phyloP scores from a whole-genome alignment of 2,329 filamentous ascomycete genomes.

The Hymenoscyphus salicellus region DNA sequence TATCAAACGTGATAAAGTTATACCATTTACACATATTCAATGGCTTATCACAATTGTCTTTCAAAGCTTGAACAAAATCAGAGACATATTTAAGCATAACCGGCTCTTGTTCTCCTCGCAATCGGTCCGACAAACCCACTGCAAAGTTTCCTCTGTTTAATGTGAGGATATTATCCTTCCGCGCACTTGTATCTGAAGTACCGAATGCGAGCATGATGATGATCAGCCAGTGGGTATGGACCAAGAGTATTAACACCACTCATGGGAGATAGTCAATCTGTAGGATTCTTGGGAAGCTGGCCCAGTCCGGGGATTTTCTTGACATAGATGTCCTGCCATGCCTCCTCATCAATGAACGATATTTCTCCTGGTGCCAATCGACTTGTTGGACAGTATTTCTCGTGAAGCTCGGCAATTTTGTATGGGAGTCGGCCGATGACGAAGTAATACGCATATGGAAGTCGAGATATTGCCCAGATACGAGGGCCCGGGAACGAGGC shows the following conservation, averaged over 20 bases:
- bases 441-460: background rate
- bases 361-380: slow-evolving; percentile 5
- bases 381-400: slow-evolving; percentile 7
- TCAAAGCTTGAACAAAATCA: background rate
- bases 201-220: slow-evolving; percentile 1
- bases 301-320: background rate
- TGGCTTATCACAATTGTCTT: background rate
- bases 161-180: background rate
- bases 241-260: background rate
- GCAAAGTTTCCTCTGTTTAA: slow-evolving; percentile 1
- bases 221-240: background rate
- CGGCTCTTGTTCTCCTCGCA: background rate
- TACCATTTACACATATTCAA: slow-evolving; percentile 15
- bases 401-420: slow-evolving; percentile 4
- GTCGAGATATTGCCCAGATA: slow-evolving; percentile 2
- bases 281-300: background rate
- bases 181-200: background rate
- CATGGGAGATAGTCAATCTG: slow-evolving; percentile 1
- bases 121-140: background rate
- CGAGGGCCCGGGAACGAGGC: slow-evolving; percentile 1
- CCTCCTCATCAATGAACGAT: slow-evolving; percentile 3
- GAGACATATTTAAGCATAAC: slow-evolving; percentile 1
- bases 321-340: slow-evolving; percentile 9
- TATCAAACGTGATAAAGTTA: slow-evolving; percentile 39
- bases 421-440: slow-evolving; percentile 1